A percentile compares a stretch with the other conserved stretches of the same genome.
phyloP scores from a whole-genome alignment of 2,329 filamentous ascomycete genomes.

The Phialophora verrucosa region DNA sequence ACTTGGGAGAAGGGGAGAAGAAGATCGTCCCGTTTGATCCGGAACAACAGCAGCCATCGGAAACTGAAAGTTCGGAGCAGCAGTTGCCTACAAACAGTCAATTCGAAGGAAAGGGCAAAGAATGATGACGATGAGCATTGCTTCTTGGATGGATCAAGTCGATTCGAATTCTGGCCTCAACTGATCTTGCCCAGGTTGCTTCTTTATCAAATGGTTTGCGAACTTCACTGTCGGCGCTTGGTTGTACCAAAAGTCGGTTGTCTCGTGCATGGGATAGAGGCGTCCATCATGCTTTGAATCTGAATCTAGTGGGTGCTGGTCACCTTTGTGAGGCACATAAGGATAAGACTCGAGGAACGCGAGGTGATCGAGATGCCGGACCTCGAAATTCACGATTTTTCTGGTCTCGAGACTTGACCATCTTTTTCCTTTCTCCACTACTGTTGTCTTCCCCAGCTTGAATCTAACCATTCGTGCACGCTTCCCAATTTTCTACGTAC shows the following conservation, averaged over 20 bases:
- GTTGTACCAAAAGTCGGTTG: neutral
- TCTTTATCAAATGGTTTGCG: neutral
- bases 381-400: neutral
- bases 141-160: neutral
- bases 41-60: neutral
- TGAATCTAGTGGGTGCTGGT: neutral
- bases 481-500: neutral
- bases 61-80: neutral
- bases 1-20: conserved; percentile 8
- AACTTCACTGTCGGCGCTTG: neutral
- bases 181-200: neutral
- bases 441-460: neutral
- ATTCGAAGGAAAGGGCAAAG: neutral
- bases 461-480: neutral
- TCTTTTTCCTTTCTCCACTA: neutral
- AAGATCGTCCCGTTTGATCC: neutral
- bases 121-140: neutral
- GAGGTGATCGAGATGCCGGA: neutral
- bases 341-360: neutral
- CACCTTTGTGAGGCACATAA: neutral
- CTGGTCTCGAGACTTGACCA: neutral
- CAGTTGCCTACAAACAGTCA: neutral
- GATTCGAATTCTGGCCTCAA: neutral
- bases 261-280: neutral
- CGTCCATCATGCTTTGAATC: neutral